phyloP scores from a whole-genome alignment of 495 filamentous ascomycete genomes.

The Astrothelium subdiscretum region DNA sequence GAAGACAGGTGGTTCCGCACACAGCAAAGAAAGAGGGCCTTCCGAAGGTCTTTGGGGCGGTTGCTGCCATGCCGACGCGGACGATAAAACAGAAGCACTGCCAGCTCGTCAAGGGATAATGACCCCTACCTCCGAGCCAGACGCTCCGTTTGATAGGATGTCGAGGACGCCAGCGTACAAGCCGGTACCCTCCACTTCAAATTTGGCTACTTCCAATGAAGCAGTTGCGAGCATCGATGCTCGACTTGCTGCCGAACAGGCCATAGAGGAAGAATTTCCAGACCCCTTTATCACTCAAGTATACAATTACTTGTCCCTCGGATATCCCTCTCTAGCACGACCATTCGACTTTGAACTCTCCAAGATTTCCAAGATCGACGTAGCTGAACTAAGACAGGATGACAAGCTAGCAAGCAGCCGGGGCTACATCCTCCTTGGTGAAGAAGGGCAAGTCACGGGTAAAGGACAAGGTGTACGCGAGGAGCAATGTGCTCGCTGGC shows the following conservation, averaged over 20 bases:
- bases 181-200: slow-evolving; percentile 5
- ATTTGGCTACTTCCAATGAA: not conserved
- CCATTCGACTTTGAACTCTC: slow-evolving; percentile 72
- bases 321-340: slow-evolving; percentile 73
- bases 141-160: slow-evolving; percentile 18
- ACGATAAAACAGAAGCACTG: slow-evolving; percentile 8
- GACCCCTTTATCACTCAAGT: slow-evolving; percentile 88
- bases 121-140: slow-evolving; percentile 17
- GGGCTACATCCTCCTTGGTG: slow-evolving; percentile 55
- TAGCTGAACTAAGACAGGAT: slow-evolving; percentile 57
- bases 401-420: slow-evolving; percentile 49
- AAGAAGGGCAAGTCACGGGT: slow-evolving; percentile 29
- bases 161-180: not conserved
- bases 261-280: slow-evolving; percentile 55
- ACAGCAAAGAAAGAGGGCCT: slow-evolving; percentile 10
- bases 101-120: slow-evolving; percentile 24
- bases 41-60: slow-evolving; percentile 30
- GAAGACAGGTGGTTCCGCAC: slow-evolving; percentile 4
- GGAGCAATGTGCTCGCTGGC: slow-evolving; percentile 57
- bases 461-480: slow-evolving; percentile 27
- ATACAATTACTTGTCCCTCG: slow-evolving; percentile 88
- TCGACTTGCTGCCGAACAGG: slow-evolving; percentile 30
- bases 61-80: slow-evolving; percentile 24
- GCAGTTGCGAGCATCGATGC: slow-evolving; percentile 3
- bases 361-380: slow-evolving; percentile 56